Conservation (phyloP, 192 early-diverging fungal species). For the Funneliformis geosporum region DNA sequence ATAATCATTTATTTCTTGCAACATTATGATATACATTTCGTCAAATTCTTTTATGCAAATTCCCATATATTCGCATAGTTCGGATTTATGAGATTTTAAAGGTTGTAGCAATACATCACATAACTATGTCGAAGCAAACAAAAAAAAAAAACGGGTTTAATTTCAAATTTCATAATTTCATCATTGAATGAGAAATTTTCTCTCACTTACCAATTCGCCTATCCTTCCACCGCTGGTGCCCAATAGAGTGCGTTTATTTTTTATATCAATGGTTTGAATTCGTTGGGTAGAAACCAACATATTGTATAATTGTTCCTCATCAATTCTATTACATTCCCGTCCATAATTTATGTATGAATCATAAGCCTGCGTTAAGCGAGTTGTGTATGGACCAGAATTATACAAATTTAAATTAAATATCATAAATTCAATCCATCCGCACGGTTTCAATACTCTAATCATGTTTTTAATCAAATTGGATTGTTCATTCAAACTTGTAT, state of each 20-base stretch:
- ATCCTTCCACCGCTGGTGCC: neutral
- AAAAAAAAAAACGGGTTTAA: neutral
- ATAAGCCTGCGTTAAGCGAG: neutral
- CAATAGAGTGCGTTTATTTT: neutral
- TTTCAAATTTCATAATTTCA: neutral
- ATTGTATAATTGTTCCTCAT: neutral
- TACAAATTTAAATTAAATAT: neutral
- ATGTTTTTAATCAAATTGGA: neutral
- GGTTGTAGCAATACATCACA: neutral
- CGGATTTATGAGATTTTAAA: neutral
- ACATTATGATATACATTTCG: neutral
- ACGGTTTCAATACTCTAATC: neutral
- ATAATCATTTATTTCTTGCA: neutral
- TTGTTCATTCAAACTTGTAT: neutral
- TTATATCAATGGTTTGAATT: neutral
- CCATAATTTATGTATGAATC: neutral
- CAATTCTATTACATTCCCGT: neutral
- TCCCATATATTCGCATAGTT: neutral
- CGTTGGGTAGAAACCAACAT: neutral
- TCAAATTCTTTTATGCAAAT: neutral
- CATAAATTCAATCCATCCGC: neutral
- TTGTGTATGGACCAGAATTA: neutral
- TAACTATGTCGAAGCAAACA: neutral
- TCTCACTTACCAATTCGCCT: neutral
- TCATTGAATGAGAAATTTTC: neutral